phyloP scores from a whole-genome alignment of 768 basidiomycete genomes.

The Glaciozyma antarctica region DNA sequence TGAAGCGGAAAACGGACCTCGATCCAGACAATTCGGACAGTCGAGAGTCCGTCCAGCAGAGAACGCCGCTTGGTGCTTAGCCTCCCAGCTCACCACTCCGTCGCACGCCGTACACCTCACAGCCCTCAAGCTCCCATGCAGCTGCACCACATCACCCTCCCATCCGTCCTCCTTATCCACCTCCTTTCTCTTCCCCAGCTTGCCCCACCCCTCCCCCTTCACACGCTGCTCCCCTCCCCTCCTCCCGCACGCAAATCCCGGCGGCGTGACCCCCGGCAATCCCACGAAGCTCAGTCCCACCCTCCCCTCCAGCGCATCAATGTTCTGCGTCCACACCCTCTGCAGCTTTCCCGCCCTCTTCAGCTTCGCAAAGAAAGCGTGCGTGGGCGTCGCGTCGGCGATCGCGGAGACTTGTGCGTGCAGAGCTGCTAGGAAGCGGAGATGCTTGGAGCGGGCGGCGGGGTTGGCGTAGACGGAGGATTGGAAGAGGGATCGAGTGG shows the following conservation, averaged over 20 bases:
- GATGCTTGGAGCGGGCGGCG: no score
- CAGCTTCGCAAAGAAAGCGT: constrained; percentile 74
- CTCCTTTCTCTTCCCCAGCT: neutral
- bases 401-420: no score
- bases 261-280: constrained; percentile 10
- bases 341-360: constrained; percentile 74
- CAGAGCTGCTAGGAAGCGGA: no score
- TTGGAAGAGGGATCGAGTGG: no score
- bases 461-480: no score
- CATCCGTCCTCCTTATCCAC: constrained; percentile 38
- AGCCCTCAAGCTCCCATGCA: constrained; percentile 87
- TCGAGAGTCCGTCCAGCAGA: constrained; percentile 62
- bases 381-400: constrained; percentile 63
- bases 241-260: constrained; percentile 9
- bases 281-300: constrained; percentile 50
- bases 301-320: constrained; percentile 82
- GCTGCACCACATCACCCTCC: constrained; percentile 77
- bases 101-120: constrained; percentile 82
- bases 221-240: constrained; percentile 7
- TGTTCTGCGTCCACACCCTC: constrained; percentile 93
- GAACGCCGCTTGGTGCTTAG: constrained; percentile 57
- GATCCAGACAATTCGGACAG: constrained; percentile 72
- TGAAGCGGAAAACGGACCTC: constrained; percentile 55
- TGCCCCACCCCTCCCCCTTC: neutral
- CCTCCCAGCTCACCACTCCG: constrained; percentile 60